phyloP scores from a whole-genome alignment of 257 asterid genomes.

The Vinca minor region DNA sequence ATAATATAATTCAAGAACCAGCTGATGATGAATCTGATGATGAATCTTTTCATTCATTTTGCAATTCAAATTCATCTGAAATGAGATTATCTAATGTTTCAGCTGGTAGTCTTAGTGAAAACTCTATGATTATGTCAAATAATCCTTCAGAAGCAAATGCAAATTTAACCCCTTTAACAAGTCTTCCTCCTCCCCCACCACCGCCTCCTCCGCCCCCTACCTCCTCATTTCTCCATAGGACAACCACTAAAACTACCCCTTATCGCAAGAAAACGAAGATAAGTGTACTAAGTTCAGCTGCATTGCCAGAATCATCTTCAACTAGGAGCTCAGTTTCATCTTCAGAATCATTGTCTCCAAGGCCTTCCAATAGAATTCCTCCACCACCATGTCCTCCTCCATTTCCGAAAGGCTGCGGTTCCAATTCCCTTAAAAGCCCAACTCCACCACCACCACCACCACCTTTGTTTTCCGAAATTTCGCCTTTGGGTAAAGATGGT shows the following conservation, averaged over 20 bases:
- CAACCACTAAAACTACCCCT: too few species aligned
- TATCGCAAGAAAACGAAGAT: too few species aligned
- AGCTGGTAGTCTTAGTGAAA: slow-evolving; percentile 32
- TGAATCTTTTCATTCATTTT: slow-evolving; percentile 70
- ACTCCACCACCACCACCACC: slow-evolving; percentile 63
- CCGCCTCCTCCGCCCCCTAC: slow-evolving; percentile 18
- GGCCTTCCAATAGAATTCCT: slow-evolving; percentile 31
- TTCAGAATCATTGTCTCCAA: slow-evolving; percentile 20
- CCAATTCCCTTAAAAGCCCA: slow-evolving; percentile 29
- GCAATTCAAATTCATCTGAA: slow-evolving; percentile 52
- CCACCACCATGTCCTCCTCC: slow-evolving; percentile 62
- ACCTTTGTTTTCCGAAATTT: slow-evolving; percentile 20
- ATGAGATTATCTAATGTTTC: slow-evolving; percentile 59
- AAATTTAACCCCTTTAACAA: not conserved
- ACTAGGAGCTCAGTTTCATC: slow-evolving; percentile 15
- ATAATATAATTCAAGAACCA: slow-evolving; percentile 21
- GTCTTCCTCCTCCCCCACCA: slow-evolving; percentile 13
- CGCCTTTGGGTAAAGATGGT: slow-evolving; percentile 69
- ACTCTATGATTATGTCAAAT: too few species aligned
- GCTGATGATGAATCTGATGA: slow-evolving; percentile 45
- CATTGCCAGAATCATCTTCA: slow-evolving; percentile 22
- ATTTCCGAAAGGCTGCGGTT: slow-evolving; percentile 22
- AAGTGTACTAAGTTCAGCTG: slow-evolving; percentile 16
- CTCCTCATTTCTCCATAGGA: slow-evolving; percentile 11
- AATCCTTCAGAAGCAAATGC: too few species aligned